Base-by-base conservation (phyloP, 2,329 filamentous ascomycete genomes). In the Didymella sp. region DNA sequence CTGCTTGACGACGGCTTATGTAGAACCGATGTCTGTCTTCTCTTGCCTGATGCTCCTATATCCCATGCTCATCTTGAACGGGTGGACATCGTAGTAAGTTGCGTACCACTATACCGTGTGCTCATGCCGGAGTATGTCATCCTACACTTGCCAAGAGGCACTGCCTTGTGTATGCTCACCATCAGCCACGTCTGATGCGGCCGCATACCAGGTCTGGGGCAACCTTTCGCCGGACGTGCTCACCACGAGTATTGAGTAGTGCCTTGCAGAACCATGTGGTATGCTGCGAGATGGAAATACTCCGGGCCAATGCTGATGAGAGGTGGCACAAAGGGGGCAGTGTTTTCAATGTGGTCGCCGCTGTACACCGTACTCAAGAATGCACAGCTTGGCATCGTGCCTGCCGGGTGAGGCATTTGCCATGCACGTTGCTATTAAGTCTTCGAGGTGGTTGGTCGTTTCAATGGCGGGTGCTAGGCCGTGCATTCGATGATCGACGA, bases 241-340 rank as follows among this genome's bases (percentile, higher is more conserved):
- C 13, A 25, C 19, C 31, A 55, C n/a, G 44, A 38, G 38, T 35
- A 25, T 40, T 19, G 31, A 31, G 45, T 46, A 42, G 8, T 15
- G 35, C 46, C 53, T 56, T 51, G 46, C 40, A 56, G 47, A 6
- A 25, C 25, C 44, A 43, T 41, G 42, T 46, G 45, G 38, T 19
- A 27, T 22, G 33, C 22, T 40, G 48, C 38, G 25, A 37, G 37
- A 40, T 43, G 37, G 25, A 21, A 48, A 38, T 48, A 31, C 37
- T 45, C 48, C 48, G 48, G 48, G 48, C 54, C 48, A 48, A 57
- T 46, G 37, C 48, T 42, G 48, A 6, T 57, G 17, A 21, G 27
- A 31, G 12, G 38, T 33, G 31, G 28, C 27, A 57, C 54, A 30
- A 40, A 27, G 30, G 19, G 11, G 54, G 54, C 48, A 48, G 43